Base-by-base conservation (phyloP, 2,329 filamentous ascomycete genomes). In the Aspergillus amoenus region DNA sequence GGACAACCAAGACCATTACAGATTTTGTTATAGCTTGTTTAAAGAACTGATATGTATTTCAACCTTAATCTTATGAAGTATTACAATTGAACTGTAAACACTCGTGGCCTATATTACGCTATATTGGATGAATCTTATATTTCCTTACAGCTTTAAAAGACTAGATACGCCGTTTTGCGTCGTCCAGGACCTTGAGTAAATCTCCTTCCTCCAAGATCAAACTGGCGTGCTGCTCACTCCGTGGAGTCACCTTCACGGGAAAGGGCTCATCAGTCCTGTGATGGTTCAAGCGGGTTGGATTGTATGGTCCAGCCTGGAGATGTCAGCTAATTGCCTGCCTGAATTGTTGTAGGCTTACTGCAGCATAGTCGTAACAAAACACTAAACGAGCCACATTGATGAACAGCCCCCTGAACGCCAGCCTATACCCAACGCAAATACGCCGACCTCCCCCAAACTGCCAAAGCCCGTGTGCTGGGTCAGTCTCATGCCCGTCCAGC, bases 401-500 rank as follows among this genome's bases (percentile, higher is more conserved):
- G 58, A 71, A 73, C 11, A 74, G 37, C 13, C 68, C 67, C 21
- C 61, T 61, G 21, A 67, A 63, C 7, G 67, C 73, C 18, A 75
- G 58, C 41, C 65, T 62, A 37, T 70, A 72, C 2, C 73, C 72
- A 12, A 72, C 70, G 50, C 73, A 75, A 6, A 72, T 59, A n/a
- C 73, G 64, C 12, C 73, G 59, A 5, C 72, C 73, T 34, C 62
- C 66, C 2, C 74, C 73, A 66, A 76, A 76, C 21, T 66, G 60
- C 68, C 67, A 73, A 21, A 71, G 63, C 4, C 70, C 70, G 53
- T 73, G 68, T 3, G 64, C 39, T 1, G 64, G 44, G 54, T 72
- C 68, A 5, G 49, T 49, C 42, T 72, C 66, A n/a, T 68, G 49
- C 1, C 68, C 67, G 52, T 76, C 67, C 7, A 78, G 58, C 73